Percentiles rank a stretch among this genome's conserved stretches.
These are phyloP conservation scores for Yamadazyma olivae DNA, from an alignment of 805 yeast genomes.

Conservation along the genomic window DNA sequence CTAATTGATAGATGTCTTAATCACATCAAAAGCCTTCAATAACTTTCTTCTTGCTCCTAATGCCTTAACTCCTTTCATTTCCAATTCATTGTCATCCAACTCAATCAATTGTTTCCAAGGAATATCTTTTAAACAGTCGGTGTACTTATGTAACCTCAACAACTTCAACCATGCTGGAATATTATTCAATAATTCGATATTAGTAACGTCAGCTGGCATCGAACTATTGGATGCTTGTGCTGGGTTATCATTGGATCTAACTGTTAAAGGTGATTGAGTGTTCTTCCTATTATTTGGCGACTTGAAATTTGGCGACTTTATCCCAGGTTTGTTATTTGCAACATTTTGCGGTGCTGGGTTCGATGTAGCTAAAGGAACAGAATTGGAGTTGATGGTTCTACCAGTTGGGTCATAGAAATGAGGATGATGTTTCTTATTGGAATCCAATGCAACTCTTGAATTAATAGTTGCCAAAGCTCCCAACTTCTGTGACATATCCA, in stretches of 20 bases:
- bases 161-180: slow-evolving; percentile 92
- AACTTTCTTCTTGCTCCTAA: slow-evolving; percentile 94
- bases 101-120: slow-evolving; percentile 79
- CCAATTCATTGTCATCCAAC: slow-evolving; percentile 65
- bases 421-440: slow-evolving; percentile 29
- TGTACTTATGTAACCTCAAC: slow-evolving; percentile 88
- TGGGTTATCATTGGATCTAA: slow-evolving; percentile 1
- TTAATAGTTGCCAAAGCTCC: slow-evolving; percentile 68
- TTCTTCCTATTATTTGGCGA: slow-evolving; percentile 6
- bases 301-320: slow-evolving; percentile 13
- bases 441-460: slow-evolving; percentile 48
- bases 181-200: slow-evolving; percentile 56
- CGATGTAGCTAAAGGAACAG: slow-evolving; percentile 27
- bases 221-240: slow-evolving; percentile 19
- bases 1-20: slow-evolving; percentile 30
- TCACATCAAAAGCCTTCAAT: slow-evolving; percentile 85
- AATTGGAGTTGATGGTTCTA: slow-evolving; percentile 32
- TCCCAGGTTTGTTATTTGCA: slow-evolving; percentile 7
- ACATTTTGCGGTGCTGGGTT: slow-evolving; percentile 12
- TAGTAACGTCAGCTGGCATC: slow-evolving; percentile 42
- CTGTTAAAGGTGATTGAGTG: slow-evolving; percentile 11
- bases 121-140: slow-evolving; percentile 71
- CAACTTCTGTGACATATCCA: slow-evolving; percentile 41
- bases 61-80: slow-evolving; percentile 82
- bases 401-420: slow-evolving; percentile 29